Base-by-base conservation (phyloP, 208 protist species). In the Leishmania tarentolae region DNA sequence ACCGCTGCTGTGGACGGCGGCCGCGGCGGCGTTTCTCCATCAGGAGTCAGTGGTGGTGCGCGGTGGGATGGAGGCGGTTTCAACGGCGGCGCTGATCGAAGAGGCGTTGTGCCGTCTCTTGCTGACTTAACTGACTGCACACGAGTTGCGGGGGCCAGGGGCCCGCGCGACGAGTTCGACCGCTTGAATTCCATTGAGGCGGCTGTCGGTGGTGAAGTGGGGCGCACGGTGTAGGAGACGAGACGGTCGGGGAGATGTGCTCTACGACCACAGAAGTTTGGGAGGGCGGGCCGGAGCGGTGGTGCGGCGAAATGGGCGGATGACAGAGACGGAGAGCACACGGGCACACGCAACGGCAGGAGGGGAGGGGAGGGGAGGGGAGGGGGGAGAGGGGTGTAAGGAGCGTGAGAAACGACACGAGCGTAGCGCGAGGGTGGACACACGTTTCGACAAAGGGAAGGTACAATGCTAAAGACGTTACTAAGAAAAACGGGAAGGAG, bases 141-240 rank as follows among this genome's bases (percentile, higher is more conserved):
- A 76, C 52, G 56, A 72, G 59, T 35, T 75, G 79, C 40, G 28
- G 83, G 90, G 28, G 50, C 72, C 28, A 90, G 69, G 7, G 84
- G 82, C 4, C 84, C 87, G 50, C 88, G 86, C 1, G 91, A 94
- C 3, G 93, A 96, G 82, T 94, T 92, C 13, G 70, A 88, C 19
- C 93, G 93, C 57, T 91, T 91, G 78, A 94, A 96, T 59, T 95
- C 88, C 91, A 96, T 95, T 72, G 68, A 7, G 37, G 35, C 0
- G 4, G 13, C 5, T 69, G 13, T 42, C 53, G 53, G 53, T 59
- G 53, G 6, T 59, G 53, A 11, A 4, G 68, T 19, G 50, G 0
- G 40, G 13, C n/a, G n/a, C n/a, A 40, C 24, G 47, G 0, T 21
- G 42, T 24, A 0, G 21, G 37, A 37, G 28, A 52, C 47, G 8